Evolutionary conservation across 345 rosid species (phyloP), one percentile per base, ranked within the genome.

Genomic region (Citrus mangshanensis): DNA sequence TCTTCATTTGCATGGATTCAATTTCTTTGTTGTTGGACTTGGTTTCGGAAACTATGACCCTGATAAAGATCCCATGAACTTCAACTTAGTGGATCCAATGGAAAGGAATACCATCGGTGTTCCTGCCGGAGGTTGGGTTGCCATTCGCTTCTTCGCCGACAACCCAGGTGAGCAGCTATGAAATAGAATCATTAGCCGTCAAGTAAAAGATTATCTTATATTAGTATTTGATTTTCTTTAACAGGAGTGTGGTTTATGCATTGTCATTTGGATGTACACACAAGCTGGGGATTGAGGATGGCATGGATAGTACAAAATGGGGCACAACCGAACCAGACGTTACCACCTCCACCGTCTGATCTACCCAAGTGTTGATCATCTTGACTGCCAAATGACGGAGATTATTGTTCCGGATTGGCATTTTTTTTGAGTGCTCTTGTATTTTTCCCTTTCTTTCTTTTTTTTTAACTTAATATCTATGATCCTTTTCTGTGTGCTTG

Each of bases 291-390:
- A 19, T 32, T 84, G 32, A 84, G 42, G 72, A 84, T 84, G 87
- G 80, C 81, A 35, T 85, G 87, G 87, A 79, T 85, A 34, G 84
- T 85, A 6, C 59, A 61, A 55, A 82, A 85, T 82, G 88, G 88
- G 34, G 65, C 79, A 46, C 75, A 66, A 58, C 84, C 88, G 3
- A 82, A 67, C 30, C 86, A 85, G 70, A 85, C 81, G 82, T 40
- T 85, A 49, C 81, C 69, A 32, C 82, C 86, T 7, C 88, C 88
- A 27, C 88, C 88, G 38, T 77, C 90, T 12, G 90, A 87, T 83
- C 88, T 87, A 59, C 90, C 90, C 27, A 71, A 68, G 49, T 87
- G 90, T 51, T 87, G 82, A 85, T 10, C 35, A 85, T n/a, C 35
- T 62, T 68, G 78, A 55, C 72, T 16, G 72, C 55, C 42, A n/a